Percentiles rank a stretch among this genome's conserved stretches.
These are phyloP conservation scores for Calophaca sinica DNA, from an alignment of 306 rosid species.

Conservation along the genomic window DNA sequence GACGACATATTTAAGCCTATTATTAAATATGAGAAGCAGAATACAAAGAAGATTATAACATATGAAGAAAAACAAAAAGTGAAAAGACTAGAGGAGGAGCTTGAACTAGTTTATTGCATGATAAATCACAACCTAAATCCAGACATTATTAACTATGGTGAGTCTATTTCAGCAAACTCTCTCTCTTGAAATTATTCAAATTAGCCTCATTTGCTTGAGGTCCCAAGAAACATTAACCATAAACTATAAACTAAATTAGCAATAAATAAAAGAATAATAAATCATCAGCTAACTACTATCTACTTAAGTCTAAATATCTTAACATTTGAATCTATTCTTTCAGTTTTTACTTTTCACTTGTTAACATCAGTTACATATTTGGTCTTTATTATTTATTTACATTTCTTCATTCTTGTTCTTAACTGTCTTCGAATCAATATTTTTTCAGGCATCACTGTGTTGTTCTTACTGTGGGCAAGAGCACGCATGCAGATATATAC, in stretches of 20 bases:
- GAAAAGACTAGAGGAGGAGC: conserved; percentile 31
- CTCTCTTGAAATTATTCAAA: conserved; percentile 34
- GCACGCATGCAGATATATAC: conserved; percentile 41
- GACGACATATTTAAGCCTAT: background rate
- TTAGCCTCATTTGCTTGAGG: conserved; percentile 8
- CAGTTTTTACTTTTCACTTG: conserved; percentile 21
- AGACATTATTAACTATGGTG: conserved; percentile 5
- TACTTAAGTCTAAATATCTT: conserved; percentile 32
- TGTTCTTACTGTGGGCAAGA: conserved; percentile 40
- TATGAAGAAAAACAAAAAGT: conserved; percentile 6
- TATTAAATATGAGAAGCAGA: conserved; percentile 12
- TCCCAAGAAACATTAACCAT: no score
- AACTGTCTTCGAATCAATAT: conserved; percentile 8
- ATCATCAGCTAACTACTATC: conserved; percentile 22
- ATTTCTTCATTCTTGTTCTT: conserved; percentile 16
- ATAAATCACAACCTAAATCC: conserved; percentile 23
- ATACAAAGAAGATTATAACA: conserved; percentile 13
- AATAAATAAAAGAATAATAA: conserved; percentile 19
- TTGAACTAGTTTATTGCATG: conserved; percentile 28
- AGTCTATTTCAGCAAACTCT: conserved; percentile 17
- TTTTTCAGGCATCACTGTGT: conserved; percentile 31
- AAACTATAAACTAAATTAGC: conserved; percentile 15
- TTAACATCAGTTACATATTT: conserved; percentile 23
- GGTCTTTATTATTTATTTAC: conserved; percentile 24
- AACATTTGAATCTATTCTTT: conserved; percentile 37